Evolutionary conservation across 176 grass and related monocot genomes (phyloP).

Genomic region (Elaeis guineensis): DNA sequence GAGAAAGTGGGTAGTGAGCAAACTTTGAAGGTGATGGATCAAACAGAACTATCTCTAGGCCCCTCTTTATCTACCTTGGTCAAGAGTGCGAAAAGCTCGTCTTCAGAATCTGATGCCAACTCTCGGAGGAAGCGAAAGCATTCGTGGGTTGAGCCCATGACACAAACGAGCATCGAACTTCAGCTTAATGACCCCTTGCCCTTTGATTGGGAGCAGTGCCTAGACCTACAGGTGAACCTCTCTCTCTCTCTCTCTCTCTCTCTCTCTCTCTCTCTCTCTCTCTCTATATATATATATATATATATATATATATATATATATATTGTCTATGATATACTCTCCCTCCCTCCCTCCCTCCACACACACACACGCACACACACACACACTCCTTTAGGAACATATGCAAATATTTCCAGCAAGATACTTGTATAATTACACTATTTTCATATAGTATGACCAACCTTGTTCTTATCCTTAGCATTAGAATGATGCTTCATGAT

Average conservation of each 20-base stretch:
- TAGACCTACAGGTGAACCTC: conserved; percentile 66
- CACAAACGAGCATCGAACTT: conserved; percentile 49
- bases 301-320: too few species aligned
- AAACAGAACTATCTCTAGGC: conserved; percentile 63
- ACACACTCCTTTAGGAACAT: too few species aligned
- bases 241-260: neutral
- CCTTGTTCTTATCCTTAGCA: too few species aligned
- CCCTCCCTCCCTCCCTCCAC: too few species aligned
- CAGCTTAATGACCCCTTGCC: conserved; percentile 75
- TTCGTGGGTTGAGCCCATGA: conserved; percentile 28
- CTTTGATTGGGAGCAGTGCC: conserved; percentile 88
- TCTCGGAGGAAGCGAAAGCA: conserved; percentile 84
- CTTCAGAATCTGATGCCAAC: conserved; percentile 61
- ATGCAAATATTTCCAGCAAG: too few species aligned
- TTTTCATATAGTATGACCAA: too few species aligned
- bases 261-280: neutral
- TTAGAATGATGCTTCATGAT: neutral
- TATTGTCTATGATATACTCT: too few species aligned
- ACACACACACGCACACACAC: neutral
- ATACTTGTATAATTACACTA: too few species aligned
- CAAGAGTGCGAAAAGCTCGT: conserved; percentile 36
- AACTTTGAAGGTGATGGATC: conserved; percentile 26
- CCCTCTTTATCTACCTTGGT: conserved; percentile 19
- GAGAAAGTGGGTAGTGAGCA: conserved; percentile 14
- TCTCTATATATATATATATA: too few species aligned